Evolutionary conservation across 179 eudicot species (phyloP), one percentile per base, ranked within the genome.

Genomic region (Drosera spatulata): DNA sequence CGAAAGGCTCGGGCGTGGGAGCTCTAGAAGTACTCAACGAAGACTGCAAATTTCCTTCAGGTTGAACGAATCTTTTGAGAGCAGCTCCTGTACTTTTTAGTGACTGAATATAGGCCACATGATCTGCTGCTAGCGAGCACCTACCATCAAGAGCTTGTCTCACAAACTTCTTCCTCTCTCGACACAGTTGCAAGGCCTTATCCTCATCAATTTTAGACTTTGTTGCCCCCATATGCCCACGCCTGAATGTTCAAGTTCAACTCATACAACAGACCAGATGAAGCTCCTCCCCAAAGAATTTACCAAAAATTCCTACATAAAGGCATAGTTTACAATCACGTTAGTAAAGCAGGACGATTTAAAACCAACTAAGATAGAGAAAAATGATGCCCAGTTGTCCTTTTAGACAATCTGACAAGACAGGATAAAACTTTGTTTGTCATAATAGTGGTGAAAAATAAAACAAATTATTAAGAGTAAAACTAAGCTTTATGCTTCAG

Each of bases 91-190:
- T 77, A 46, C 56, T 69, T 74, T 68, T 80, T 42, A 91, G 80
- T 3, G 83, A 85, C 49, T 88, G 73, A 47, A 88, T 81, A 66
- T 91, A 91, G 39, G 81, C 66, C 61, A 85, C 68, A 72, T 91
- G 96, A 65, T 87, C 83, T 3, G 84, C 83, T 43, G 98, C 96
- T 55, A 91, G 79, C 15, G 87, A 81, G 60, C 96, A 91, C 76
- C 98, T 82, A 38, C 91, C 95, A 65, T 91, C 76, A 68, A 91
- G 98, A 74, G 98, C 98, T 81, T 81, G 87, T 72, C 79, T 75
- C 65, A 91, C 82, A 13, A 77, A 80, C 67, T 86, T 88, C 76
- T 84, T 91, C 63, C 98, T 68, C 55, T 85, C 95, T 63, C 95
- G 91, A 48, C 98, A 91, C 41, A 91, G 77, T 62, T 75, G 79